Evolutionary conservation across 495 filamentous ascomycete genomes (phyloP).

Genomic region (Lophium mytilinum): DNA sequence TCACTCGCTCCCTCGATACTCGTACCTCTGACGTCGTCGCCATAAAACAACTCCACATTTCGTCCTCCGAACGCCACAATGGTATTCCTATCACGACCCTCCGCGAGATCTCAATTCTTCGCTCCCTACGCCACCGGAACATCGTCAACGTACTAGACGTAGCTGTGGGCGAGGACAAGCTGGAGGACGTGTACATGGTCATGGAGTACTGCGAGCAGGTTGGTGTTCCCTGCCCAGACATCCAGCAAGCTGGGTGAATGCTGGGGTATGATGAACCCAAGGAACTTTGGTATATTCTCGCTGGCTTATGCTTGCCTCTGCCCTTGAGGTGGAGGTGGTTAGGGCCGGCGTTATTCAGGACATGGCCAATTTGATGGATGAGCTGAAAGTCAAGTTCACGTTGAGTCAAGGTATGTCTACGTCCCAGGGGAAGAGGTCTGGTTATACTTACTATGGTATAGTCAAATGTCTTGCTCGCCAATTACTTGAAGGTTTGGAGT

Average conservation of each 20-base stretch:
- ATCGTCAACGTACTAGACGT: conserved; percentile 41
- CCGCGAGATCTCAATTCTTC: conserved; percentile 41
- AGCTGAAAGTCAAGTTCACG: conserved; percentile 38
- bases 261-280: conserved; percentile 6
- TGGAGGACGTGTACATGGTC: conserved; percentile 42
- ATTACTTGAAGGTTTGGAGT: conserved; percentile 39
- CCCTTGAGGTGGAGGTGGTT: conserved; percentile 34
- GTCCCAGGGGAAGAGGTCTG: not conserved
- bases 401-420: conserved; percentile 37
- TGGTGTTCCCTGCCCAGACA: conserved; percentile 27
- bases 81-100: conserved; percentile 42
- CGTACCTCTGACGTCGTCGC: conserved; percentile 34
- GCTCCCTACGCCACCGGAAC: conserved; percentile 37
- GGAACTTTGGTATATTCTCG: conserved; percentile 36
- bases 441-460: conserved; percentile 10
- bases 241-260: conserved; percentile 4
- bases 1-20: conserved; percentile 36
- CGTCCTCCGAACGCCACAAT: conserved; percentile 38
- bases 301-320: conserved; percentile 41
- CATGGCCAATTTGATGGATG: conserved; percentile 39
- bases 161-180: conserved; percentile 32
- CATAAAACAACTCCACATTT: conserved; percentile 39
- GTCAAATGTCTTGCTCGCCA: conserved; percentile 43
- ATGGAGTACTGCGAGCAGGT: conserved; percentile 47
- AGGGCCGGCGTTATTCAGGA: conserved; percentile 30